A percentile compares a stretch with the other conserved stretches of the same genome.
Evolutionary conservation across 1,284 basidiomycete genomes (phyloP).

Genomic region (Ustilago xerochloae): DNA sequence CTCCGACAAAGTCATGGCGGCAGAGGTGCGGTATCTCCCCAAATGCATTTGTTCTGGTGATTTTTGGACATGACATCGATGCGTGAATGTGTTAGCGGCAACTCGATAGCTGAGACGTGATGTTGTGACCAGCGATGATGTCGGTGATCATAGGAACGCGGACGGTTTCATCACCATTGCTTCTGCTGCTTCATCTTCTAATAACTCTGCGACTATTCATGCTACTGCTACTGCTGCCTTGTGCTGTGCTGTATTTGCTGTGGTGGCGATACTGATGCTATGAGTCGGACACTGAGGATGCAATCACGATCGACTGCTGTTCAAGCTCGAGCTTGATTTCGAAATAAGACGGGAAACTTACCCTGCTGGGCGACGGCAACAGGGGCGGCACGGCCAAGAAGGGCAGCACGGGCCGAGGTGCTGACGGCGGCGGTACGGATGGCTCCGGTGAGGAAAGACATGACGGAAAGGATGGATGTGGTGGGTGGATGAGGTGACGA

Average conservation of each 20-base stretch:
- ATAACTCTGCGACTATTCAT: background rate
- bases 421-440: constrained; percentile 61
- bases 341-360: constrained; percentile 21
- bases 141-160: too few species aligned
- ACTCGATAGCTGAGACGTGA: too few species aligned
- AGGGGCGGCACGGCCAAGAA: constrained; percentile 43
- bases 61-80: too few species aligned
- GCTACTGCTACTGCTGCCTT: background rate
- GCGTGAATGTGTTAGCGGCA: too few species aligned
- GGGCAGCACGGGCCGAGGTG: constrained; percentile 50
- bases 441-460: constrained; percentile 63
- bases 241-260: background rate
- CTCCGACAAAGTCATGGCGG: too few species aligned
- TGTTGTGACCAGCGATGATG: too few species aligned
- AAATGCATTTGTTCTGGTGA: too few species aligned
- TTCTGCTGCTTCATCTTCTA: background rate
- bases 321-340: background rate
- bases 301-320: background rate
- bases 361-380: constrained; percentile 48
- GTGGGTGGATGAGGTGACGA: constrained; percentile 7
- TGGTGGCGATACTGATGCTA: background rate
- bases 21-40: too few species aligned
- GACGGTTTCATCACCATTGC: too few species aligned
- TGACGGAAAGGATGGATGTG: constrained; percentile 18
- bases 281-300: background rate